Evolutionary conservation across 768 basidiomycete species (phyloP).

Genomic region (Myochromella boudieri): DNA sequence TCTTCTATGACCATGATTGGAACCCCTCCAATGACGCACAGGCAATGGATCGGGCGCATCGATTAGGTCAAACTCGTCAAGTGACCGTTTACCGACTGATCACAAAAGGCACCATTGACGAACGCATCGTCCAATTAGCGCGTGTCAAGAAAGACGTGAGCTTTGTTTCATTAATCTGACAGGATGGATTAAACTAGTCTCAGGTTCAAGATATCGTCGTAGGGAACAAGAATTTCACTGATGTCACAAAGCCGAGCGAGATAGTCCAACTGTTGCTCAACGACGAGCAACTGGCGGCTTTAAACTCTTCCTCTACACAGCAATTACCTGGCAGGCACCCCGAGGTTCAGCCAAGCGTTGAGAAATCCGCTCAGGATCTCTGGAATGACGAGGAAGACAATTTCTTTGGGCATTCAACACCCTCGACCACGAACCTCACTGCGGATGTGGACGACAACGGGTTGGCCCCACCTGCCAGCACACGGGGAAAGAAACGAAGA

Average conservation of each 20-base stretch:
- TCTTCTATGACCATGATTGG: conserved; percentile 96
- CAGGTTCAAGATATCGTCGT: conserved; percentile 99
- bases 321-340: conserved; percentile 31
- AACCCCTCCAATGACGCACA: conserved; percentile 98
- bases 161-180: conserved; percentile 29
- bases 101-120: conserved; percentile 92
- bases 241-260: conserved; percentile 92
- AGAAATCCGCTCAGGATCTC: conserved; percentile 55
- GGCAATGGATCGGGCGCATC: conserved; percentile 98
- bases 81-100: conserved; percentile 96
- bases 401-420: conserved; percentile 68
- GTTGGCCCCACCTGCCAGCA: conserved; percentile 26
- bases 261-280: conserved; percentile 94
- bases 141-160: conserved; percentile 93
- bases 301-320: conserved; percentile 48
- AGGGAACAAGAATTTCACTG: conserved; percentile 92
- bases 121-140: conserved; percentile 94
- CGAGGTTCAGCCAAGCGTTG: conserved; percentile 29
- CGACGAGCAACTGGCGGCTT: conserved; percentile 85
- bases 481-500: conserved; percentile 45
- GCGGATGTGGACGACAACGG: conserved; percentile 36
- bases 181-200: conserved; percentile 9
- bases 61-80: conserved; percentile 94
- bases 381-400: conserved; percentile 90
- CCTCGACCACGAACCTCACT: conserved; percentile 17